phyloP scores from a whole-genome alignment of 2,329 filamentous ascomycete genomes.

The Colletotrichum liriopes region DNA sequence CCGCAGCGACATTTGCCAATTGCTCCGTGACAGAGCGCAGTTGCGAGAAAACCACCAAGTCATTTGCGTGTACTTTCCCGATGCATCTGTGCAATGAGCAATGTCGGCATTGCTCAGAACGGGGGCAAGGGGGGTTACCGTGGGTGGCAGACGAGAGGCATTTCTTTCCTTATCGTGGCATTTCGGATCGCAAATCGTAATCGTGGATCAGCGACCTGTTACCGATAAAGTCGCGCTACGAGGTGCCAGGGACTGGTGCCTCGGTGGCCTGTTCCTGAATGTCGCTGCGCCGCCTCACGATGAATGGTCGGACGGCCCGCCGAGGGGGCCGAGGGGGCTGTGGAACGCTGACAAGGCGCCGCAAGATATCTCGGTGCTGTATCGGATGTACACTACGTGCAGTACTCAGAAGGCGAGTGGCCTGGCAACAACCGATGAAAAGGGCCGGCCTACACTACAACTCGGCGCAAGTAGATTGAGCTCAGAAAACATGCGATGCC shows the following conservation, averaged over 20 bases:
- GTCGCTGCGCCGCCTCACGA: constrained; percentile 28
- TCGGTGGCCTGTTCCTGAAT: constrained; percentile 40
- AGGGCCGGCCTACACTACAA: constrained; percentile 9
- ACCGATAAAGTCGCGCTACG: constrained; percentile 23
- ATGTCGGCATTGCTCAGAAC: constrained; percentile 16
- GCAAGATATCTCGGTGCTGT: not conserved
- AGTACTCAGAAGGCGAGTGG: not conserved
- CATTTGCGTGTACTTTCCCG: constrained; percentile 6
- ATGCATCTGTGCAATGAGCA: constrained; percentile 11
- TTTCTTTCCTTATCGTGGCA: constrained; percentile 31
- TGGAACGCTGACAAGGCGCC: constrained; percentile 8
- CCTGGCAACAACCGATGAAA: not conserved
- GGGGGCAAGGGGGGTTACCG: constrained; percentile 10
- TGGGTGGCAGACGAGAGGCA: constrained; percentile 23
- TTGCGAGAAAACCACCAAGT: not conserved
- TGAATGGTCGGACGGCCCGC: constrained; percentile 30
- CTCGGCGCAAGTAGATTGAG: not conserved
- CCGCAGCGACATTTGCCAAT: constrained; percentile 8
- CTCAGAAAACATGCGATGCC: constrained; percentile 20
- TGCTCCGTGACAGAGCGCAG: not conserved
- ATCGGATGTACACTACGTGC: not conserved
- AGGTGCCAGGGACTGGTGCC: constrained; percentile 18
- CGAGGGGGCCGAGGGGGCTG: constrained; percentile 25
- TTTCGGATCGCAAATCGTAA: constrained; percentile 31
- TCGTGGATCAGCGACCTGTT: constrained; percentile 30